Evolutionary conservation across 2,329 filamentous ascomycete species (phyloP), one percentile per base, ranked within the genome.

Genomic region (Colletotrichum acutatum): DNA sequence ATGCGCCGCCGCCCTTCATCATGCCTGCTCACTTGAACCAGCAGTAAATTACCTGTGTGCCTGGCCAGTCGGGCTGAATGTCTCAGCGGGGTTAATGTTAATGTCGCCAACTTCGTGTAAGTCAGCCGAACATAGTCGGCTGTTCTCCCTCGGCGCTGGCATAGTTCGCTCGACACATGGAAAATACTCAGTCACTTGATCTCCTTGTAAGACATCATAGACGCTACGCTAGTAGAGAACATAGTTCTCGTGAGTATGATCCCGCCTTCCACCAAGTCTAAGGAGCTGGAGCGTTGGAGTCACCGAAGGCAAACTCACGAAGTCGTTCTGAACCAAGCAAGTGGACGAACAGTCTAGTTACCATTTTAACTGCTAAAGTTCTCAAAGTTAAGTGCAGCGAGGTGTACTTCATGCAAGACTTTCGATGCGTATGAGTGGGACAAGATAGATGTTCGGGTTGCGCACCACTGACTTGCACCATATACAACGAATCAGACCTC

Each of bases 121-220:
- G 34, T 14, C 24, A 57, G 16, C 30, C 52, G 22, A 56, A 56
- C n/a, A 26, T 14, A 24, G 32, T 46, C 4, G 32, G 16, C 22
- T 19, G 49, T 65, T 46, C 52, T 46, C 12, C 12, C n/a, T 46
- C 34, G 34, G 30, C 12, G 16, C 28, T n/a, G 16, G 24, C 11
- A 12, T 22, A 32, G 52, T 57, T 57, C 53, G 24, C 34, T 24
- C 62, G 24, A 46, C 6, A 46, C 52, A 46, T 65, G 34, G 32
- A 9, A 4, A 65, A 56, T 22, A 24, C 32, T 30, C 62, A 46
- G 24, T 57, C 62, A 65, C 42, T 57, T 65, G 62, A 65, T 19
- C 62, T 22, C 9, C 1, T 54, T 54, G 22, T 14, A 30, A 28
- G 19, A 11, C 32, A 56, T 30, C 52, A 28, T 65, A 42, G 30